A percentile compares a stretch with the other conserved stretches of the same genome.
Evolutionary conservation across 2,329 filamentous ascomycete species (phyloP).

Genomic region (Trichophyton equinum): DNA sequence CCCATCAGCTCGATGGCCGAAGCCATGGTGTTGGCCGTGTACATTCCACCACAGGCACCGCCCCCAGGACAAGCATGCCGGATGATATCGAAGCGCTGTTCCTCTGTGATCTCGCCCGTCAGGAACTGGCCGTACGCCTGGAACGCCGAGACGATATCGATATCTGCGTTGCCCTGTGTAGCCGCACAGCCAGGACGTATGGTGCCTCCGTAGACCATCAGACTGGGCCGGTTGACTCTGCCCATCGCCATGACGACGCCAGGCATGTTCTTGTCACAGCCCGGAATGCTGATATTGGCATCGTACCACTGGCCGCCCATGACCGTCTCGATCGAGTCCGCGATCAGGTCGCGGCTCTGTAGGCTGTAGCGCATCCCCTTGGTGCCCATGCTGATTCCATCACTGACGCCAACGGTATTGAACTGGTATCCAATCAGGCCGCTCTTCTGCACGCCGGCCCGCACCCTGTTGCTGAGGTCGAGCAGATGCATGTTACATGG

Average conservation of each 20-base stretch:
- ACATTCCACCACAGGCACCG: constrained; percentile 80
- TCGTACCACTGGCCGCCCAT: constrained; percentile 99
- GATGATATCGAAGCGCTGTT: constrained; percentile 88
- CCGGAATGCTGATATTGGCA: constrained; percentile 88
- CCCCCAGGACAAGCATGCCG: constrained; percentile 75
- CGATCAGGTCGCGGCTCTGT: constrained; percentile 91
- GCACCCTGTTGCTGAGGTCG: constrained; percentile 70
- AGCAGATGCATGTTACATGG: constrained; percentile 99
- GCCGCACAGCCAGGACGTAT: constrained; percentile 82
- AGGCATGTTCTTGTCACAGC: constrained; percentile 99
- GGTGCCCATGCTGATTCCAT: constrained; percentile 97
- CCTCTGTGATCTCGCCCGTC: constrained; percentile 77
- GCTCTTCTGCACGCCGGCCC: constrained; percentile 58
- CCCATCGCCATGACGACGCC: constrained; percentile 89
- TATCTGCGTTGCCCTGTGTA: constrained; percentile 57
- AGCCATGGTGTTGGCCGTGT: constrained; percentile 67
- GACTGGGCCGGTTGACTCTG: constrained; percentile 77
- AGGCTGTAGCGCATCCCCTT: constrained; percentile 92
- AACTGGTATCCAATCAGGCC: constrained; percentile 90
- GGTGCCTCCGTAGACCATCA: constrained; percentile 96
- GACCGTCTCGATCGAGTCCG: constrained; percentile 96
- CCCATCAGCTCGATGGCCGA: constrained; percentile 59
- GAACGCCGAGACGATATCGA: constrained; percentile 96
- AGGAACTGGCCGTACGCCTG: constrained; percentile 96
- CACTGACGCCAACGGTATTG: constrained; percentile 96